Base-by-base conservation (phyloP, 176 grass and related monocot species). In the Hordeum marinum region DNA sequence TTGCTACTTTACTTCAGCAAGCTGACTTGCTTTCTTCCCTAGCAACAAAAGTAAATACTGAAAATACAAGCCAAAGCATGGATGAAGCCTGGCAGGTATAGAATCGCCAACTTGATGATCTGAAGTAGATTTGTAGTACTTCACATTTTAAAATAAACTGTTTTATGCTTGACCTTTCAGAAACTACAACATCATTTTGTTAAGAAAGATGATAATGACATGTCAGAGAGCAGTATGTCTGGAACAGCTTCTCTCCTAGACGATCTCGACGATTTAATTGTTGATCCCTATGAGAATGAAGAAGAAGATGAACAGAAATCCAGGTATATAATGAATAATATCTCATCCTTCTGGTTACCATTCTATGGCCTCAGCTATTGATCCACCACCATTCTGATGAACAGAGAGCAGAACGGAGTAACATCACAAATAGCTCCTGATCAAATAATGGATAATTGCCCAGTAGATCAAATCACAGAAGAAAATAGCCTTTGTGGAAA, bases 1-100 rank as follows among this genome's bases (percentile, higher is more conserved):
- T 99, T 79, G 83, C 75, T 77, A 91, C 94, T 39, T 88, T 99
- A 54, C 80, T 99, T 81, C 90, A 92, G 82, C 94, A 92, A 94
- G 90, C 88, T 80, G 94, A 99, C 35, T 81, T 96, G 66, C 91
- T 96, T 71, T 91, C 82, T 63, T 96, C 92, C 78, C 88, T 99
- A 86, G 94, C 97, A 26, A 80, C 85, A 66, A 94, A 96, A 94
- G 78, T 99, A 37, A 99, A 94, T 76, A 64, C 81, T 79, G 97
- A 92, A 65, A 82, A 92, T 40, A 89, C 82, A 0, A 90, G 90
- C 80, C 88, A 91, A 82, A 99, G 91, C 65, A 88, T 94, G 82
- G 97, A 99, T 55, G 97, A 99, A 85, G 92, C 97, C 29, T 92
- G 97, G 94, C 88, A 99, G 94, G 97, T 96, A 81, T 84, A 72